Base-by-base conservation (phyloP, 352 stramenopile species). In the Phytophthora multivora region DNA sequence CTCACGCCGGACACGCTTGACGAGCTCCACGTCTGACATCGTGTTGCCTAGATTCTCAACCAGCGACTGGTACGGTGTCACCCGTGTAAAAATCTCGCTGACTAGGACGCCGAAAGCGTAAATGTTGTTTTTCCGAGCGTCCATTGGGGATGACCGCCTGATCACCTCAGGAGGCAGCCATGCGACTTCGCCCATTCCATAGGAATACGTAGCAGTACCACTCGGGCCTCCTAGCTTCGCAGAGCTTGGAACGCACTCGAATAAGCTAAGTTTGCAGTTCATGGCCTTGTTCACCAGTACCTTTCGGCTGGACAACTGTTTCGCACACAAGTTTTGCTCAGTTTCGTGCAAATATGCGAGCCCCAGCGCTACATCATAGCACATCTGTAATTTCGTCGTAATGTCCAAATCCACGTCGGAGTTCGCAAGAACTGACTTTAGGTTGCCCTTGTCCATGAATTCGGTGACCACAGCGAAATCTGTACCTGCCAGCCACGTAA, bases 381-480 rank as follows among this genome's bases (percentile, higher is more conserved):
- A 91, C 53, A 94, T 89, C 35, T 80, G 63, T 13, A 92, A 39
- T 43, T 90, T 87, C 12, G 56, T 75, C 16, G 66, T 57, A 25
- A 88, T 67, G 47, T 82, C 73, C 16, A 94, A 51, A 11, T 90
- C 71, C 13, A 83, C 49, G 19, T 90, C 71, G 0, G 64, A 56
- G 43, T 89, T 85, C 18, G 73, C 55, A 13, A 91, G 75, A 52
- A 94, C 62, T 1, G 73, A 70, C 49, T 75, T 77, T 18, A 93
- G 43, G 39, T 83, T 90, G 45, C 80, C 79, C 56, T 89, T 90
- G 35, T 86, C 77, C 75, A 90, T 79, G 53, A 86, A 94, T 64
- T 94, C 83, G 3, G 79, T 77, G 25, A 94, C 74, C 15, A 90
- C 70, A 5, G 78, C 74, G 35, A 91, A 92, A 62, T 94, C 85